phyloP scores from a whole-genome alignment of 116 monocot genomes.

The Iris pallida region DNA sequence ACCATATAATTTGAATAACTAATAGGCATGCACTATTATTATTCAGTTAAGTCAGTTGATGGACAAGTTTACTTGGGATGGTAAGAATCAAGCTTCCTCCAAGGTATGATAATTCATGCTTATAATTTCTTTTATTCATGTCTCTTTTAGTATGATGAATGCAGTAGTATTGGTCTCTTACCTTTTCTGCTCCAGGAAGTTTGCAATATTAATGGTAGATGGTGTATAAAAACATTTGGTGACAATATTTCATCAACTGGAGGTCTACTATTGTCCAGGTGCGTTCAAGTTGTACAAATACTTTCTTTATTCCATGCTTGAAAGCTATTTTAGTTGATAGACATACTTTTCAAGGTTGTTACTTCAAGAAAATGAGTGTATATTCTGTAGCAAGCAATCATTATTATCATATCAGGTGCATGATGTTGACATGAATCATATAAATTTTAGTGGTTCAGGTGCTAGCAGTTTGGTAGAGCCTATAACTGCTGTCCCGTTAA shows the following conservation, averaged over 20 bases:
- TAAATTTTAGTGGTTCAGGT: slow-evolving; percentile 50
- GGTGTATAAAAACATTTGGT: slow-evolving; percentile 36
- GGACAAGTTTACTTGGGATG: slow-evolving; percentile 40
- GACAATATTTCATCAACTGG: slow-evolving; percentile 19
- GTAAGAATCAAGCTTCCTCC: slow-evolving; percentile 25
- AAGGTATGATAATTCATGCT: slow-evolving; percentile 29
- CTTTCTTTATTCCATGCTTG: background rate
- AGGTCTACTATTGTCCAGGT: slow-evolving; percentile 57
- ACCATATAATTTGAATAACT: background rate
- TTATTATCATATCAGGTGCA: too few species aligned
- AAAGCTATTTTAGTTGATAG: background rate
- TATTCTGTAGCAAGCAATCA: background rate
- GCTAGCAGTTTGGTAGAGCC: slow-evolving; percentile 65
- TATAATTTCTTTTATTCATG: background rate
- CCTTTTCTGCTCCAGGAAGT: slow-evolving; percentile 32
- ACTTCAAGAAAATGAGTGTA: background rate
- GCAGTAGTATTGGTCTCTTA: slow-evolving; percentile 4
- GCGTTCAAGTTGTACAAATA: background rate
- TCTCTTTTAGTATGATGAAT: background rate
- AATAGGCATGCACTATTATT: background rate
- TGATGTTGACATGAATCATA: background rate
- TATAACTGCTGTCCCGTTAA: slow-evolving; percentile 62
- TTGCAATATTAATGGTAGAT: slow-evolving; percentile 51
- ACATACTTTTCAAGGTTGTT: background rate
- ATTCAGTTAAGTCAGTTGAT: slow-evolving; percentile 51